Base-by-base conservation (phyloP, 208 protist genomes). In the Sergeia podlipaevii region DNA sequence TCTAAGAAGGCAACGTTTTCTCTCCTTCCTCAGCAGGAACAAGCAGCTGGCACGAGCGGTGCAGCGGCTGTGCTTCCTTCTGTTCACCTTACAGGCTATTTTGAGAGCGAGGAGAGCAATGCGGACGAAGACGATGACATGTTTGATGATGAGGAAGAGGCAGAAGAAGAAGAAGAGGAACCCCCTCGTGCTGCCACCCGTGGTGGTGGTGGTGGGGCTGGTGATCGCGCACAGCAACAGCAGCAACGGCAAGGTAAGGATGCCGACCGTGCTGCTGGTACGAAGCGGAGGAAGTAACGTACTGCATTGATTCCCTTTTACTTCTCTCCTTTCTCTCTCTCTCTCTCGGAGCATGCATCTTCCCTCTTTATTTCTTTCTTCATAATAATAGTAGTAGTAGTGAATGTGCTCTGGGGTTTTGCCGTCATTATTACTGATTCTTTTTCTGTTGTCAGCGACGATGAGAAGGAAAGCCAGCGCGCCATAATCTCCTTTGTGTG, bases 61-160 rank as follows among this genome's bases (percentile, higher is more conserved):
- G 47, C 13, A 10, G 51, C 42, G n/a, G 55, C 45, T 4, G 60
- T 23, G 7, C 75, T 65, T 28, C 80, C 76, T 13, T 72, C 68
- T n/a, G 68, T 91, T 29, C 84, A 91, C 36, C 60, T 91, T 8
- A 91, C 77, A 1, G 84, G 84, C 1, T 91, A 91, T 64, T 91
- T 76, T 47, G 84, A 91, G 71, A 53, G 49, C 42, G 68, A 70
- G 10, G 74, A 80, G 28, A 66, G 75, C 11, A 60, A 57, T n/a
- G 61, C 65, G 52, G 68, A 69, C 34, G 58, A 64, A 2, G 53
- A 76, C 4, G 64, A 71, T 6, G 33, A 42, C n/a, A 38, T 32
- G 3, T 27, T 42, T 8, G 37, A 60, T 6, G 45, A 52, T 18
- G 55, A 68, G 26, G 59, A 68, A 24, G 55, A 50, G 18, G 50